These are phyloP conservation scores for Agaricus subrufescens DNA, from an alignment of 768 basidiomycete species.

Conservation along the genomic window DNA sequence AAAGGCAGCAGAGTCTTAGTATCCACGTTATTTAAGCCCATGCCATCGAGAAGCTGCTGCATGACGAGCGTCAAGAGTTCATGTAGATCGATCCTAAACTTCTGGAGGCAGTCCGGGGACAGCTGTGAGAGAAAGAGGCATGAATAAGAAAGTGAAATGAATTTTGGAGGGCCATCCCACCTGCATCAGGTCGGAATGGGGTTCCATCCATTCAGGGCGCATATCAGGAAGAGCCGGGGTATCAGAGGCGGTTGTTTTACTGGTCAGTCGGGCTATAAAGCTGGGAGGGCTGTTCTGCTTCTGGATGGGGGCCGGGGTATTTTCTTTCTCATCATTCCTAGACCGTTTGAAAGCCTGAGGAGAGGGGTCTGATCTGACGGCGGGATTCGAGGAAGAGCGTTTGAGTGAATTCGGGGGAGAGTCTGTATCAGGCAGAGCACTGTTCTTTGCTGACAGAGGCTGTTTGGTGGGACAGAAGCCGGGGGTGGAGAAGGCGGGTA, in stretches of 20 bases:
- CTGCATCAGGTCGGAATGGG: background rate
- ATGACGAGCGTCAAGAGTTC: conserved; percentile 2
- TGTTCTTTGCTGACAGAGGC: conserved; percentile 15
- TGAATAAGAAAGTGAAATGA: background rate
- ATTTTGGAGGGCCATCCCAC: background rate
- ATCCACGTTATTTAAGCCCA: background rate
- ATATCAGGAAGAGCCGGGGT: background rate
- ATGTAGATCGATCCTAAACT: background rate
- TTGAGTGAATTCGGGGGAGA: conserved; percentile 30
- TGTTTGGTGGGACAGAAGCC: conserved; percentile 25
- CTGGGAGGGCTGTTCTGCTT: background rate
- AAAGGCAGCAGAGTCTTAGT: background rate
- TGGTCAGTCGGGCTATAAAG: background rate
- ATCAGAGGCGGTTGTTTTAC: background rate
- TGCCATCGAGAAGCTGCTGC: conserved; percentile 2
- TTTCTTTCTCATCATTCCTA: conserved; percentile 34
- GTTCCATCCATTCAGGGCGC: background rate
- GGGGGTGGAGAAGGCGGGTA: conserved; percentile 43
- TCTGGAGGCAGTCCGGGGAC: background rate
- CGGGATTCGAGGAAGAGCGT: conserved; percentile 36
- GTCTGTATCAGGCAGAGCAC: no score
- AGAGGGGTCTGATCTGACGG: conserved; percentile 23
- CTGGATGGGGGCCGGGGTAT: conserved; percentile 1
- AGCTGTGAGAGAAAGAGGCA: background rate
- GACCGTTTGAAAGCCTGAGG: conserved; percentile 28